A percentile compares a stretch with the other conserved stretches of the same genome.
Conservation (phyloP, 192 early-diverging fungal genomes). For the Coemansia sp. region DNA sequence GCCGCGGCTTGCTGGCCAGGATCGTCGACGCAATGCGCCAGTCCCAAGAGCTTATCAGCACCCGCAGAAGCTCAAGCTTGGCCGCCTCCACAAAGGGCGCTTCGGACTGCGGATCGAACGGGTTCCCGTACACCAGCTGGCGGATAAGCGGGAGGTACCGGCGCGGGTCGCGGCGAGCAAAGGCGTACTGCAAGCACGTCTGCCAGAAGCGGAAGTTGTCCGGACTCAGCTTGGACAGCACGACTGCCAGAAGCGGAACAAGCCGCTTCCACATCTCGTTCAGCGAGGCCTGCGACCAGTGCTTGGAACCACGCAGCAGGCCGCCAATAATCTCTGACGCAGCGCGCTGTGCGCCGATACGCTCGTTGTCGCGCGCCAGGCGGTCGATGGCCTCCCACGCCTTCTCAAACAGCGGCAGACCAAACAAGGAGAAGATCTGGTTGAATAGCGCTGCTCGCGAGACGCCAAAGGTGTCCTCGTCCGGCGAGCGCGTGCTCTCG, state of each 20-base stretch:
- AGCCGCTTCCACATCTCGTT: conserved; percentile 65
- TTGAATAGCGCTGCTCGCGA: conserved; percentile 59
- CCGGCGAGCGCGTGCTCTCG: conserved; percentile 56
- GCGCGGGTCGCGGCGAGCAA: conserved; percentile 70
- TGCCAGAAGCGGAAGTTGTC: conserved; percentile 79
- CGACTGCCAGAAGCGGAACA: conserved; percentile 55
- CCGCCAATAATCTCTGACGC: conserved; percentile 76
- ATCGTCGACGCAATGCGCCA: conserved; percentile 63
- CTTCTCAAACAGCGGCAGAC: conserved; percentile 52
- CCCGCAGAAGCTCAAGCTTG: conserved; percentile 65
- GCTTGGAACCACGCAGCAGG: conserved; percentile 79
- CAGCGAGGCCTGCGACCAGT: conserved; percentile 59
- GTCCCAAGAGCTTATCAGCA: conserved; percentile 56
- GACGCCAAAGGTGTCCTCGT: conserved; percentile 61
- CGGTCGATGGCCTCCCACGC: conserved; percentile 54
- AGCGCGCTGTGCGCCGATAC: conserved; percentile 74
- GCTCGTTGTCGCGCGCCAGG: conserved; percentile 52
- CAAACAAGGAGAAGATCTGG: conserved; percentile 66
- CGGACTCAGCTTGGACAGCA: conserved; percentile 59
- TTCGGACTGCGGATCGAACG: conserved; percentile 67
- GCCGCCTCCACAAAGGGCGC: conserved; percentile 80
- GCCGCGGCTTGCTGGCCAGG: conserved; percentile 18
- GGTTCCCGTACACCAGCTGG: conserved; percentile 53
- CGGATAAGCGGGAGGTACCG: conserved; percentile 70
- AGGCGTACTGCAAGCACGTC: conserved; percentile 55